phyloP scores from a whole-genome alignment of 1,284 basidiomycete genomes.

The Ganoderma resinaceum region DNA sequence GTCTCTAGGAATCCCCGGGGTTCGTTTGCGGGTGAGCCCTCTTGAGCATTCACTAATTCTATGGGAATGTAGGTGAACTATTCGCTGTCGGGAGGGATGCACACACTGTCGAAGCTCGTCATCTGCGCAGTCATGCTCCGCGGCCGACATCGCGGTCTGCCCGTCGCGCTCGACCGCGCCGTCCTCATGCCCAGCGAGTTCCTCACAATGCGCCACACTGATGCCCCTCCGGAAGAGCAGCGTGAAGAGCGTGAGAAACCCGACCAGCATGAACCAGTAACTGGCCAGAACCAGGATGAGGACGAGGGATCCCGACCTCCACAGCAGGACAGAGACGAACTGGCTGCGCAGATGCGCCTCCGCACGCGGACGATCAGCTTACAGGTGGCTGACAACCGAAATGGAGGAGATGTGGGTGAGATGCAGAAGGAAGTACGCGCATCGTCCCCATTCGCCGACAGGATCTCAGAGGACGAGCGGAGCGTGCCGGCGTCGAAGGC shows the following conservation, averaged over 20 bases:
- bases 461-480: background rate
- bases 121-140: constrained; percentile 77
- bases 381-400: background rate
- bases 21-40: constrained; percentile 33
- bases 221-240: background rate
- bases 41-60: background rate
- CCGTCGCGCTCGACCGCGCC: constrained; percentile 76
- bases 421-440: background rate
- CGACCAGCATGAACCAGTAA: background rate
- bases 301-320: no score
- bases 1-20: constrained; percentile 70
- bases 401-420: background rate
- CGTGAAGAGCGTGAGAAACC: background rate
- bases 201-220: constrained; percentile 10
- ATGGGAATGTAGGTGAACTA: constrained; percentile 53
- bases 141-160: constrained; percentile 52
- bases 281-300: no score
- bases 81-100: constrained; percentile 71
- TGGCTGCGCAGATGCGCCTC: background rate
- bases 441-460: background rate
- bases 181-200: constrained; percentile 53
- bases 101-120: constrained; percentile 76
- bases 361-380: background rate
- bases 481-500: background rate
- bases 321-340: background rate